Evolutionary conservation across 106 monocot genomes (phyloP).

Genomic region (Phalaenopsis equestris): DNA sequence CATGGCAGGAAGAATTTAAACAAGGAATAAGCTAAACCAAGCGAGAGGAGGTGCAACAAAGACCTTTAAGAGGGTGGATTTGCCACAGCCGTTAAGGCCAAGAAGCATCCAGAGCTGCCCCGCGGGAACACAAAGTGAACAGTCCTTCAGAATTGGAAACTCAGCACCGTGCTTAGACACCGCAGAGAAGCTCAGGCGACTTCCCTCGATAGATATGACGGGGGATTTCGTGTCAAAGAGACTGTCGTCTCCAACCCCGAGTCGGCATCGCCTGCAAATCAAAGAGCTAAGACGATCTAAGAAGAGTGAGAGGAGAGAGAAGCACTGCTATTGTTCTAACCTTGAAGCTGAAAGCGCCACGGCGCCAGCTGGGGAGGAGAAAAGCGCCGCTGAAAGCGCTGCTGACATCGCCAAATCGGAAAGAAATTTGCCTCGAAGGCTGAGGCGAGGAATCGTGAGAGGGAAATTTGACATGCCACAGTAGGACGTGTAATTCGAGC

Average conservation of each 20-base stretch:
- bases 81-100: conserved; percentile 89
- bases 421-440: too few species aligned
- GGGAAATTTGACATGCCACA: too few species aligned
- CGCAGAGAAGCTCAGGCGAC: conserved; percentile 39
- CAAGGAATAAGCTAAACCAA: not conserved
- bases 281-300: not conserved
- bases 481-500: too few species aligned
- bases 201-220: conserved; percentile 46
- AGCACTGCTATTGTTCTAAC: not conserved
- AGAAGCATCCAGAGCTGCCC: conserved; percentile 98
- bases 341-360: not conserved
- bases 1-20: not conserved
- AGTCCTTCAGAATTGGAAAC: conserved; percentile 69
- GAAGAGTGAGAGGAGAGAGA: not conserved
- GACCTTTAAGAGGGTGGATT: conserved; percentile 92
- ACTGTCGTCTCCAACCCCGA: not conserved
- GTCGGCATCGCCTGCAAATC: not conserved
- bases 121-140: conserved; percentile 53
- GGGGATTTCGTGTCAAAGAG: not conserved
- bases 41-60: not conserved
- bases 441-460: too few species aligned
- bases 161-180: conserved; percentile 23
- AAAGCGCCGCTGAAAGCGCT: too few species aligned
- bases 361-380: not conserved
- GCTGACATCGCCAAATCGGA: not conserved